Evolutionary conservation across 2,329 filamentous ascomycete genomes (phyloP).

Genomic region (Mycosphaerella arachidis): DNA sequence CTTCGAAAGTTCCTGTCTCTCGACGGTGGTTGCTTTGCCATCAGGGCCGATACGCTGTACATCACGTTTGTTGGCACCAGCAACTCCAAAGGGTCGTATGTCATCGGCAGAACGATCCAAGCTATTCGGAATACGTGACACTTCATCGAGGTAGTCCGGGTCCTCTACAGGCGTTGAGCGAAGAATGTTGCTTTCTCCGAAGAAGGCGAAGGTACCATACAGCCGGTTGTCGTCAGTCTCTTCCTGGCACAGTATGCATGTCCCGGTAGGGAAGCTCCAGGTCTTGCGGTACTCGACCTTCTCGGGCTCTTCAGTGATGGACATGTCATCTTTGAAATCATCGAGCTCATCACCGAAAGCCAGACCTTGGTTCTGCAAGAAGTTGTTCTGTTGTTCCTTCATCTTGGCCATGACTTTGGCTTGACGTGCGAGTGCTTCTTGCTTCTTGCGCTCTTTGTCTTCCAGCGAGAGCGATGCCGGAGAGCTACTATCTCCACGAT

Average conservation of each 20-base stretch:
- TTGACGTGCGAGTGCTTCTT: constrained; percentile 81
- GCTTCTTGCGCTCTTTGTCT: constrained; percentile 80
- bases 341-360: constrained; percentile 82
- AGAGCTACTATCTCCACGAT: constrained; percentile 75
- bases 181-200: constrained; percentile 80
- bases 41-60: constrained; percentile 71
- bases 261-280: constrained; percentile 88
- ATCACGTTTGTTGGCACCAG: constrained; percentile 74
- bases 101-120: constrained; percentile 80
- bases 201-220: constrained; percentile 88
- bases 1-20: constrained; percentile 80
- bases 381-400: constrained; percentile 93
- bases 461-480: constrained; percentile 61
- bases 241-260: constrained; percentile 94
- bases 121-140: constrained; percentile 68
- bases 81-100: constrained; percentile 83
- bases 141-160: constrained; percentile 78
- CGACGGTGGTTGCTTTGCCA: constrained; percentile 66
- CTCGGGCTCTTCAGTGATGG: constrained; percentile 57
- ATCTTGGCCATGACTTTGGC: constrained; percentile 97
- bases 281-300: constrained; percentile 58
- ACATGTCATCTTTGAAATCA: constrained; percentile 63
- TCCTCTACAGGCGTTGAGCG: constrained; percentile 82
- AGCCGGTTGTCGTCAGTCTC: constrained; percentile 84
- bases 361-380: constrained; percentile 81